These are phyloP conservation scores for Chaetoscypha palmicola DNA, from an alignment of 2,329 filamentous ascomycete species.

Conservation along the genomic window DNA sequence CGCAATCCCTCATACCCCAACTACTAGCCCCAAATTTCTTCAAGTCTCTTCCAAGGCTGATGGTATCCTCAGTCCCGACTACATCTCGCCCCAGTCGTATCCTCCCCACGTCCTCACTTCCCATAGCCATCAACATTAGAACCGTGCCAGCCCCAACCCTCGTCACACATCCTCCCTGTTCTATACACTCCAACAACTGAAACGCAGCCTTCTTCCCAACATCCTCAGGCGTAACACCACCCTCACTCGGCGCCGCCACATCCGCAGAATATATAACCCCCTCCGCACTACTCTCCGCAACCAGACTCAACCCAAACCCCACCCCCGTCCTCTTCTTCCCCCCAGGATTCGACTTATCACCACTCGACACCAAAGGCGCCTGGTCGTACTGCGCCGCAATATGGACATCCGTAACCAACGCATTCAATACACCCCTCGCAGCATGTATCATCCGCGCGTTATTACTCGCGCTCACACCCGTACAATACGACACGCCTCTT, in stretches of 20 bases:
- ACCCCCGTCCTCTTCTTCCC: slow-evolving; percentile 67
- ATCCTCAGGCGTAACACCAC: slow-evolving; percentile 82
- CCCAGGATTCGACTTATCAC: slow-evolving; percentile 47
- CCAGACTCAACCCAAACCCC: slow-evolving; percentile 83
- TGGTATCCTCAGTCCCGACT: slow-evolving; percentile 70
- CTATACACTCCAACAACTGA: slow-evolving; percentile 78
- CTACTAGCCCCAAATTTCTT: slow-evolving; percentile 82
- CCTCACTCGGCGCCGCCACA: slow-evolving; percentile 64
- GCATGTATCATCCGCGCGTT: slow-evolving; percentile 94
- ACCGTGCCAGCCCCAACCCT: slow-evolving; percentile 65
- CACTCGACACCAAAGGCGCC: slow-evolving; percentile 49
- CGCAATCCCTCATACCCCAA: slow-evolving; percentile 79
- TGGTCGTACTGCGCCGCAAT: slow-evolving; percentile 75
- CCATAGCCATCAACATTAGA: slow-evolving; percentile 94
- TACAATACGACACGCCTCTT: slow-evolving; percentile 87
- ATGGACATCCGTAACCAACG: slow-evolving; percentile 81
- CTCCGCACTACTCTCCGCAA: slow-evolving; percentile 79
- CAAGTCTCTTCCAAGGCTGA: slow-evolving; percentile 77
- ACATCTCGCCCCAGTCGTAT: slow-evolving; percentile 76
- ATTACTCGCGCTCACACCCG: slow-evolving; percentile 85
- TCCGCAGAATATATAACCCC: slow-evolving; percentile 87
- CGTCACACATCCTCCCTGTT: slow-evolving; percentile 74
- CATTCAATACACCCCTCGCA: slow-evolving; percentile 79
- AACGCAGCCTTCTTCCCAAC: slow-evolving; percentile 83
- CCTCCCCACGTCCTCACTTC: slow-evolving; percentile 87